Percentiles rank a stretch among this genome's conserved stretches.
phyloP scores from a whole-genome alignment of 1,284 basidiomycete genomes.

The Boletus semigastroideus region DNA sequence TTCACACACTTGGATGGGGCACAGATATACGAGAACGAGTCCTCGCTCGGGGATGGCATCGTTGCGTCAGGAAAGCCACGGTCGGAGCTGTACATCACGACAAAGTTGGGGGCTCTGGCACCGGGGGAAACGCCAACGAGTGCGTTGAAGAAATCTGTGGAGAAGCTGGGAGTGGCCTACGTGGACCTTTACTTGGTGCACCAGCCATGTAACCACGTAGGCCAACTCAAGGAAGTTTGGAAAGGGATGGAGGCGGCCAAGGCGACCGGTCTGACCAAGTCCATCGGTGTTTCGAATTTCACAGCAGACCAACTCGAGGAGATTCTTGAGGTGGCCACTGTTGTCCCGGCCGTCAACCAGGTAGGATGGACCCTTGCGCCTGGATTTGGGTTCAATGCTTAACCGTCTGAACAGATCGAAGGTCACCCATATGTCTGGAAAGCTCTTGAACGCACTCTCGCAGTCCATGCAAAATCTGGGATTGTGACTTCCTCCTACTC shows the following conservation, averaged over 20 bases:
- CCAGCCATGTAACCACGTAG: conserved; percentile 36
- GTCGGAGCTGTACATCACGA: conserved; percentile 58
- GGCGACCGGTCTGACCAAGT: conserved; percentile 65
- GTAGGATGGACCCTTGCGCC: conserved; percentile 35
- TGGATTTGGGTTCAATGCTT: background rate
- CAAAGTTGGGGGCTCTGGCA: conserved; percentile 49
- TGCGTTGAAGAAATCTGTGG: conserved; percentile 52
- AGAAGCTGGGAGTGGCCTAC: conserved; percentile 62
- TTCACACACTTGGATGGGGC: conserved; percentile 74
- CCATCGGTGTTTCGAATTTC: conserved; percentile 88
- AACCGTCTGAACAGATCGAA: conserved; percentile 58
- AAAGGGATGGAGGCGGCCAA: conserved; percentile 69
- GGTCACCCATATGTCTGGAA: conserved; percentile 79
- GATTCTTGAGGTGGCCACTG: conserved; percentile 55
- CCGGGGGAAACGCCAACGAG: conserved; percentile 47
- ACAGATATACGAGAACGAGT: conserved; percentile 66
- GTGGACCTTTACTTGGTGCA: conserved; percentile 84
- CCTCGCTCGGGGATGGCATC: conserved; percentile 55
- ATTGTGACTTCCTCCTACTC: conserved; percentile 72
- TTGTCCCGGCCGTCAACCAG: conserved; percentile 79
- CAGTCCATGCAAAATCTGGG: conserved; percentile 55
- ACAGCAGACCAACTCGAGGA: conserved; percentile 63
- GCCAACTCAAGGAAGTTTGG: conserved; percentile 62
- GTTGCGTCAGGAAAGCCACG: conserved; percentile 48
- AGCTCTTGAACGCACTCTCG: conserved; percentile 52